These are phyloP conservation scores for Gloeophyllum trabeum DNA, from an alignment of 768 basidiomycete genomes.

Conservation along the genomic window DNA sequence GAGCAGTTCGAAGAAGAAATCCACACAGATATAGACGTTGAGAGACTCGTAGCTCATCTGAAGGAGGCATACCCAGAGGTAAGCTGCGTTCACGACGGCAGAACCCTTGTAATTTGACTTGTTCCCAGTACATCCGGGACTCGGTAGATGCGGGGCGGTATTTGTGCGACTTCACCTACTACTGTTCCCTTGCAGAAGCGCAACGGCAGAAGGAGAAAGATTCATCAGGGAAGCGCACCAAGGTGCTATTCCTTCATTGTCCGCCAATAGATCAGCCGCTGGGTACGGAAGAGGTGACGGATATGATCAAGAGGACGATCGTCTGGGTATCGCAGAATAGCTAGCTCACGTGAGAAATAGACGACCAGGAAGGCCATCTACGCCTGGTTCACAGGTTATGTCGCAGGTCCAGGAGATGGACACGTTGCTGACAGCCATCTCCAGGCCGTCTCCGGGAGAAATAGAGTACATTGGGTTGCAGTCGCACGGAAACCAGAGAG, in stretches of 20 bases:
- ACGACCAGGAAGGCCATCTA: too few relatives aligned
- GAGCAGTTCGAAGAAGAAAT: slow-evolving; percentile 45
- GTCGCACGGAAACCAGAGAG: too few relatives aligned
- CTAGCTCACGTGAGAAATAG: too few relatives aligned
- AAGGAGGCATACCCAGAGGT: slow-evolving; percentile 41
- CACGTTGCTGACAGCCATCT: too few relatives aligned
- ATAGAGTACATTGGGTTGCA: too few relatives aligned
- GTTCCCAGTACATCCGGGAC: slow-evolving; percentile 42
- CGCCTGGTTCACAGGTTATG: too few relatives aligned
- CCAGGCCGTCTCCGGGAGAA: too few relatives aligned
- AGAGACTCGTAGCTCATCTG: slow-evolving; percentile 42
- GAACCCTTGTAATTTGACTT: background rate
- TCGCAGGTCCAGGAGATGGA: too few relatives aligned
- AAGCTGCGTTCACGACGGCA: slow-evolving; percentile 11
- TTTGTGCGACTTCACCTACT: slow-evolving; percentile 69
- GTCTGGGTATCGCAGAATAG: slow-evolving; percentile 44
- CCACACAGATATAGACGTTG: slow-evolving; percentile 48
- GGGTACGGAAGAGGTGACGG: slow-evolving; percentile 54
- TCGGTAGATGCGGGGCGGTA: slow-evolving; percentile 73
- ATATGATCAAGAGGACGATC: slow-evolving; percentile 50
- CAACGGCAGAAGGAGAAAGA: slow-evolving; percentile 21
- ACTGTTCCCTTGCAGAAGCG: slow-evolving; percentile 63
- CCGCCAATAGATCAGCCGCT: slow-evolving; percentile 58
- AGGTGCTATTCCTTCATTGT: slow-evolving; percentile 62
- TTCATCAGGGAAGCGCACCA: slow-evolving; percentile 9